Evolutionary conservation across 371 early-diverging fungal genomes (phyloP).

Genomic region (Rozella allomycis): DNA sequence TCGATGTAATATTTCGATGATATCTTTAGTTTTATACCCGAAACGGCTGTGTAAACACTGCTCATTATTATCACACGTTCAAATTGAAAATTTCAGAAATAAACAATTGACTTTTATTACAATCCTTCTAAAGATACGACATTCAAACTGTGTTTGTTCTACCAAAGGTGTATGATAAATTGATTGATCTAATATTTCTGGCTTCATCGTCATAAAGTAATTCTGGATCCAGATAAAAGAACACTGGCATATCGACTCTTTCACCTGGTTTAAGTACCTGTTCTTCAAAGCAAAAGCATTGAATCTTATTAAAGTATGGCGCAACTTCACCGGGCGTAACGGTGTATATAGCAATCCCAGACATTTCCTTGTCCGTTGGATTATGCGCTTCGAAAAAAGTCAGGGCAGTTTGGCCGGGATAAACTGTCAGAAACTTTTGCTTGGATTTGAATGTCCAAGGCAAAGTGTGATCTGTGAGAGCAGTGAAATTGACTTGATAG

Average conservation of each 20-base stretch:
- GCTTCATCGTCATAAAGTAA: slow-evolving; percentile 16
- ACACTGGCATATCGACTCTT: slow-evolving; percentile 96
- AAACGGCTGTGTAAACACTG: too few species aligned
- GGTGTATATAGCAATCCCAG: slow-evolving; percentile 92
- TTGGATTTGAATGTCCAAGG: slow-evolving; percentile 3
- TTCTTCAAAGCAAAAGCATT: slow-evolving; percentile 97
- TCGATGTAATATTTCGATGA: too few species aligned
- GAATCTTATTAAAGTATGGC: slow-evolving; percentile 89
- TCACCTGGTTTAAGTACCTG: slow-evolving; percentile 75
- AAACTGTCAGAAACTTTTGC: not conserved
- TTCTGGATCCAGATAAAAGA: slow-evolving; percentile 94
- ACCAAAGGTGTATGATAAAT: not conserved
- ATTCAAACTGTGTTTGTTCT: too few species aligned
- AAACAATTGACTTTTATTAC: too few species aligned
- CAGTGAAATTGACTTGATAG: slow-evolving; percentile 1
- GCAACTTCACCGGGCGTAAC: slow-evolving; percentile 83
- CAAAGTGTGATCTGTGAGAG: not conserved
- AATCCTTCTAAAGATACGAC: too few species aligned
- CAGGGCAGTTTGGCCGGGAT: slow-evolving; percentile 55
- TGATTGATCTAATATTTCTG: not conserved
- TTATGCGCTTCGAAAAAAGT: slow-evolving; percentile 92
- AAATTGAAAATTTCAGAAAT: too few species aligned
- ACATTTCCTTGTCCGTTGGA: slow-evolving; percentile 62
- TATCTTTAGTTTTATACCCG: too few species aligned
- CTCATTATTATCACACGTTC: too few species aligned